phyloP scores from a whole-genome alignment of 371 early-diverging fungal genomes.

The Synchytrium microbalum region DNA sequence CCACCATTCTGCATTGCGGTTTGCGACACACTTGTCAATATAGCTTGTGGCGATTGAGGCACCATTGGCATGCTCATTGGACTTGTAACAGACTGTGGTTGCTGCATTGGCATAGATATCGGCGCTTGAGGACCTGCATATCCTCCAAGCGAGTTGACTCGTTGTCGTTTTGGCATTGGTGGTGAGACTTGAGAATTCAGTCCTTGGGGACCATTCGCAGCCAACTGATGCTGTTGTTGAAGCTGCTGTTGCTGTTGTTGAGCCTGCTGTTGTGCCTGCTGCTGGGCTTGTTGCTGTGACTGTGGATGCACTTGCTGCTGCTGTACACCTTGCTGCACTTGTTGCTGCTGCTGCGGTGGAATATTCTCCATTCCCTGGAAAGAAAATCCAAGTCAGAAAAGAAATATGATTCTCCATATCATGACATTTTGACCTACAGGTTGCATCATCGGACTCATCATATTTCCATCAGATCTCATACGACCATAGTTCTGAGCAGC shows the following conservation, averaged over 20 bases:
- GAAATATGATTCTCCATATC: no score
- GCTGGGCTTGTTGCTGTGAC: neutral
- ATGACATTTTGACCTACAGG: no score
- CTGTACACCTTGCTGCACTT: neutral
- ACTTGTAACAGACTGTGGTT: neutral
- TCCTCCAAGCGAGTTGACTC: neutral
- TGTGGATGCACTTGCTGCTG: conserved; percentile 1
- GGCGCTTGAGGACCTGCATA: no score
- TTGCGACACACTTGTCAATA: neutral
- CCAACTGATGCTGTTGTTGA: no score
- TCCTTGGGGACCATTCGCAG: no score
- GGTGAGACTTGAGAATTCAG: neutral
- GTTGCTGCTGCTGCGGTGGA: neutral
- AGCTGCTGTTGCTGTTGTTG: no score
- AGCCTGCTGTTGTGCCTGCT: neutral
- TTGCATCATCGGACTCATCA: conserved; percentile 10
- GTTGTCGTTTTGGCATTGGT: neutral
- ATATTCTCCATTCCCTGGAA: neutral
- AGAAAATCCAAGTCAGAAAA: no score
- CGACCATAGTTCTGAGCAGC: conserved; percentile 2
- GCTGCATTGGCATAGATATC: neutral
- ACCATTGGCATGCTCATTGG: neutral
- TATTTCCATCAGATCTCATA: neutral
- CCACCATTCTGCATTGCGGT: neutral
- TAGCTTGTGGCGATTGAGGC: neutral